Percentiles rank a stretch among this genome's conserved stretches.
Evolutionary conservation across 2,329 filamentous ascomycete genomes (phyloP).

Genomic region (Chalara sp.): DNA sequence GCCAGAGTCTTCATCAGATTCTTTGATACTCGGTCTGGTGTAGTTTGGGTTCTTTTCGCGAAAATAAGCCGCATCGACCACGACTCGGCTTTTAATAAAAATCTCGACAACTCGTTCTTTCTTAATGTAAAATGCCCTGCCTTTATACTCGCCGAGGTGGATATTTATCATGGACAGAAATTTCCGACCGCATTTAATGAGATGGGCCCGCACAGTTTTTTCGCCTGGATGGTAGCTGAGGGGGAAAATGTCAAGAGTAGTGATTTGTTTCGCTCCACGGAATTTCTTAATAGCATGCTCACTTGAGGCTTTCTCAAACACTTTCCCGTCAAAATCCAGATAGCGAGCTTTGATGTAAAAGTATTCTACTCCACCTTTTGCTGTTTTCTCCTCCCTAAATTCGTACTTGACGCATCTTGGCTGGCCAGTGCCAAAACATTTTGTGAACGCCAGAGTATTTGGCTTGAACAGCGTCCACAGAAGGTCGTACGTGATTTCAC

Average conservation of each 20-base stretch:
- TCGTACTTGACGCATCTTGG: conserved; percentile 17
- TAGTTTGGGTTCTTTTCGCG: conserved; percentile 21
- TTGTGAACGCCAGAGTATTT: conserved; percentile 24
- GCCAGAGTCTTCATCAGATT: neutral
- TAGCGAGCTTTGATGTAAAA: conserved; percentile 10
- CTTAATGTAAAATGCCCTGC: conserved; percentile 26
- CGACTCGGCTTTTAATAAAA: conserved; percentile 19
- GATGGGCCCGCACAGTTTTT: conserved; percentile 16
- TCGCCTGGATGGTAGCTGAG: conserved; percentile 22
- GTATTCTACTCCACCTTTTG: conserved; percentile 7
- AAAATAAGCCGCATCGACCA: conserved; percentile 22
- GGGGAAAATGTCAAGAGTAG: conserved; percentile 25
- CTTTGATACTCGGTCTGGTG: conserved; percentile 5
- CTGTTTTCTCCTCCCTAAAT: conserved; percentile 15
- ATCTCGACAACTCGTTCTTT: conserved; percentile 15
- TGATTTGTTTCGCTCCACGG: conserved; percentile 15
- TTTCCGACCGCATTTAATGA: conserved; percentile 23
- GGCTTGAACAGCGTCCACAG: conserved; percentile 31
- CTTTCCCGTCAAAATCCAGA: conserved; percentile 21
- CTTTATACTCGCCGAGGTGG: conserved; percentile 25
- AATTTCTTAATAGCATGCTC: conserved; percentile 14
- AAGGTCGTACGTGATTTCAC: conserved; percentile 30
- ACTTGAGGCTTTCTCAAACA: conserved; percentile 20
- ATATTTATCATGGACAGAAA: conserved; percentile 23
- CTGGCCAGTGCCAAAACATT: conserved; percentile 12